These are phyloP conservation scores for Dactylonectria macrodidyma DNA, from an alignment of 2,329 filamentous ascomycete species.

Conservation along the genomic window DNA sequence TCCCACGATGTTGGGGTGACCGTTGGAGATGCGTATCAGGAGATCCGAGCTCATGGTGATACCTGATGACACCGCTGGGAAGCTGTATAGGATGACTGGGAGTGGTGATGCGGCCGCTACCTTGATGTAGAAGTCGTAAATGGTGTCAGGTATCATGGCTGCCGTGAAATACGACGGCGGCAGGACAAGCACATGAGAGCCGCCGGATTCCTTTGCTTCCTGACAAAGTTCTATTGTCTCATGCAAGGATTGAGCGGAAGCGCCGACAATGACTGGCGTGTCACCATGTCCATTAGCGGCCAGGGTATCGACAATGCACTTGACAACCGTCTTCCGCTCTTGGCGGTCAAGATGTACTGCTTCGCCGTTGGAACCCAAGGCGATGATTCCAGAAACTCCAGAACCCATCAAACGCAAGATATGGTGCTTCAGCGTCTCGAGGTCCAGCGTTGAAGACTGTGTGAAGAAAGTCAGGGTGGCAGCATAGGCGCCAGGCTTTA, in stretches of 20 bases:
- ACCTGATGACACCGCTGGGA: constrained; percentile 70
- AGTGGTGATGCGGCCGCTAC: constrained; percentile 70
- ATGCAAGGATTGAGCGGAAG: constrained; percentile 76
- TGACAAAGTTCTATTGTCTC: constrained; percentile 77
- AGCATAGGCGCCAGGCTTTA: constrained; percentile 66
- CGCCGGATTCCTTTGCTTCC: constrained; percentile 74
- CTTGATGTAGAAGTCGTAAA: constrained; percentile 74
- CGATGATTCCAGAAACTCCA: constrained; percentile 77
- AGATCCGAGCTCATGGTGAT: constrained; percentile 71
- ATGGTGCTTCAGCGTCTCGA: constrained; percentile 63
- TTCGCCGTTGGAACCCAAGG: constrained; percentile 81
- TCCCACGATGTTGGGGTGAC: constrained; percentile 70
- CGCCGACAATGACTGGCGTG: constrained; percentile 78
- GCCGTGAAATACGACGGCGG: constrained; percentile 78
- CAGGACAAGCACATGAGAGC: constrained; percentile 76
- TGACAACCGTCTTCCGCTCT: constrained; percentile 74
- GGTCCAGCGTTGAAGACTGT: constrained; percentile 68
- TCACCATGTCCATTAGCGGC: constrained; percentile 68
- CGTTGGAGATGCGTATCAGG: constrained; percentile 65
- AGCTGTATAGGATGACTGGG: constrained; percentile 76
- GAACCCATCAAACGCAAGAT: constrained; percentile 73
- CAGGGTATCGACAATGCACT: constrained; percentile 72
- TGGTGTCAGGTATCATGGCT: constrained; percentile 69
- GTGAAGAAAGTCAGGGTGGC: constrained; percentile 75
- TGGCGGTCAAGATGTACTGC: constrained; percentile 77